These are phyloP conservation scores for Crithidia thermophila DNA, from an alignment of 208 protist genomes.

Conservation along the genomic window DNA sequence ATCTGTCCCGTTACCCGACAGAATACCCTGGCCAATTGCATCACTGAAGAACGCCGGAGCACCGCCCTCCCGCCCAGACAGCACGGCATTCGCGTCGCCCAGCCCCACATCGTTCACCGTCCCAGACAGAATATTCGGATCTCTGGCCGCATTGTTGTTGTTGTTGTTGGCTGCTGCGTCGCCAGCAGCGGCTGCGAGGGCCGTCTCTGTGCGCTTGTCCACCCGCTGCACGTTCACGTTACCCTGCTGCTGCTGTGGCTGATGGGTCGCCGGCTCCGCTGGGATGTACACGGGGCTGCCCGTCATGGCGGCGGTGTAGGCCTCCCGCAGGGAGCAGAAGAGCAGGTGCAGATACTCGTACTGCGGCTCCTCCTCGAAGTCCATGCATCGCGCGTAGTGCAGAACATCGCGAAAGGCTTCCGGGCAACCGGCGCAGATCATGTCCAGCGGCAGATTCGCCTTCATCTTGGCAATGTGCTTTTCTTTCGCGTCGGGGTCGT, in stretches of 20 bases:
- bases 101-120: conserved; percentile 8
- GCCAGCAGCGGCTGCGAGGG: not conserved
- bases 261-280: conserved; percentile 11
- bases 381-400: conserved; percentile 60
- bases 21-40: conserved; percentile 35
- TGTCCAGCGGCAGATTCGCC: conserved; percentile 38
- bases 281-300: not conserved
- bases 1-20: conserved; percentile 39
- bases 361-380: conserved; percentile 78
- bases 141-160: not conserved
- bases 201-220: not conserved
- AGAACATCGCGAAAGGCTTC: conserved; percentile 66
- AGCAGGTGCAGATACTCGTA: conserved; percentile 66
- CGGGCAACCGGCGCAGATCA: conserved; percentile 64
- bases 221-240: not conserved
- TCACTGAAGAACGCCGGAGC: conserved; percentile 37
- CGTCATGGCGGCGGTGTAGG: not conserved
- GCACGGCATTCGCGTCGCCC: conserved; percentile 6
- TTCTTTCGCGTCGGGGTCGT: conserved; percentile 62
- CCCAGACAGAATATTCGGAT: conserved; percentile 20
- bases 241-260: not conserved
- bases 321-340: conserved; percentile 44
- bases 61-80: conserved; percentile 6
- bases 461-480: conserved; percentile 65
- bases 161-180: not conserved